These are phyloP conservation scores for Nakazawaea ambrosiae DNA, from an alignment of 805 yeast species.

Conservation along the genomic window DNA sequence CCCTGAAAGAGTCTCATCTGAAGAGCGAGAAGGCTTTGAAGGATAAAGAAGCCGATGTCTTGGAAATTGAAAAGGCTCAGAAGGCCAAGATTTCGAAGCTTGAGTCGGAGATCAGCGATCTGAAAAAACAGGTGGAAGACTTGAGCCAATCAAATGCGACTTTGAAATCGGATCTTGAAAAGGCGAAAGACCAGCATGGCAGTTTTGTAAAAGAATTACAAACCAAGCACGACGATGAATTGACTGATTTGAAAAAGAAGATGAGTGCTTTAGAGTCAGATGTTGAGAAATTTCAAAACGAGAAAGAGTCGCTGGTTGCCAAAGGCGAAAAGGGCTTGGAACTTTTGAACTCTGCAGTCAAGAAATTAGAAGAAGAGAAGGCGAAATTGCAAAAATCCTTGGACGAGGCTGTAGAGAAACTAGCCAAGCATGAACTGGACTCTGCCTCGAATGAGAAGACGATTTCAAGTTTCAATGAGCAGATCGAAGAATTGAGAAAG, in stretches of 20 bases:
- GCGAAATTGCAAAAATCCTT: background rate
- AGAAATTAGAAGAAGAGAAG: slow-evolving; percentile 1
- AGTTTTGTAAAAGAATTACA: too few relatives aligned
- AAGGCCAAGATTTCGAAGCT: background rate
- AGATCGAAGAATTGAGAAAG: slow-evolving; percentile 8
- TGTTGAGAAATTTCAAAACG: too few relatives aligned
- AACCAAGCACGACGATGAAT: too few relatives aligned
- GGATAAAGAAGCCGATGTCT: background rate
- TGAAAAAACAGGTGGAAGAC: background rate
- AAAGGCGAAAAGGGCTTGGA: too few relatives aligned
- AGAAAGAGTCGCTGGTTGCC: too few relatives aligned
- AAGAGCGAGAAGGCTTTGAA: background rate
- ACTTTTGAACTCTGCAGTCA: slow-evolving; percentile 5
- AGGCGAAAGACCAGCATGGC: slow-evolving; percentile 2
- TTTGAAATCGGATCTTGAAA: too few relatives aligned
- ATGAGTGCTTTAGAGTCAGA: background rate
- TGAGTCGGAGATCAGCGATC: background rate
- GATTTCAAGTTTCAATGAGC: slow-evolving; percentile 8
- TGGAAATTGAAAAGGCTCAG: background rate
- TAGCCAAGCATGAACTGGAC: background rate
- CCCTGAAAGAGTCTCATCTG: background rate
- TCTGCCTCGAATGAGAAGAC: background rate
- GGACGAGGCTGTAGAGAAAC: too few relatives aligned
- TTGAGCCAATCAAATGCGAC: background rate
- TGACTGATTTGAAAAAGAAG: background rate